Evolutionary conservation across 2,329 filamentous ascomycete species (phyloP).

Genomic region (Beauveria sp.): DNA sequence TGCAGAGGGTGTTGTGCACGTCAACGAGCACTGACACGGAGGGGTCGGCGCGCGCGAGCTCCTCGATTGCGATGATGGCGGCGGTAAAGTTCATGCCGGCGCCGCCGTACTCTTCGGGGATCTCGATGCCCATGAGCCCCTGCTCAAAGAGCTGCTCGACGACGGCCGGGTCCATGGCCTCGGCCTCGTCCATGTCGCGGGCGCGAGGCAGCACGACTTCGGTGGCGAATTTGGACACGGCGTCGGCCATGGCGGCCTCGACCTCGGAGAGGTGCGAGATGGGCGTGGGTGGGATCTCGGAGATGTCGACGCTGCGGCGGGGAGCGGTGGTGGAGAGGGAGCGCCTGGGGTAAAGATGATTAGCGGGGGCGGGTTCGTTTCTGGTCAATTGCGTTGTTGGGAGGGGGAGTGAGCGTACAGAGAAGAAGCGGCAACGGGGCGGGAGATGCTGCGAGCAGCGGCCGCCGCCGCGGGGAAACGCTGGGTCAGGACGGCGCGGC

Average conservation of each 20-base stretch:
- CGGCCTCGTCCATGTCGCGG: constrained; percentile 95
- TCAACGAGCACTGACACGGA: constrained; percentile 93
- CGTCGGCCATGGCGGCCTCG: constrained; percentile 81
- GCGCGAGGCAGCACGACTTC: constrained; percentile 86
- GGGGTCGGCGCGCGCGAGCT: constrained; percentile 87
- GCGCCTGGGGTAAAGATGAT: constrained; percentile 29
- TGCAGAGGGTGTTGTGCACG: constrained; percentile 96
- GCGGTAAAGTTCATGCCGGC: constrained; percentile 98
- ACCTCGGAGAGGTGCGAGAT: constrained; percentile 90
- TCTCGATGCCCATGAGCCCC: constrained; percentile 94
- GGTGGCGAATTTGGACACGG: constrained; percentile 83
- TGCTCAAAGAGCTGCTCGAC: constrained; percentile 96
- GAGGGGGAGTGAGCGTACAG: constrained; percentile 18
- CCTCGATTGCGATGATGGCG: constrained; percentile 93
- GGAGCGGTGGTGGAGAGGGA: constrained; percentile 53
- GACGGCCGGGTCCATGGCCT: constrained; percentile 80
- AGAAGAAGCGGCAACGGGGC: constrained; percentile 17
- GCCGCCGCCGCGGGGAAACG: constrained; percentile 18
- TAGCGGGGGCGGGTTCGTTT: neutral
- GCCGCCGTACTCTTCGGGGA: constrained; percentile 93
- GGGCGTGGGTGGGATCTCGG: constrained; percentile 77
- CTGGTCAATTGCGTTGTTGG: neutral
- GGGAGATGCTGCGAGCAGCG: constrained; percentile 12
- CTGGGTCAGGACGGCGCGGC: constrained; percentile 31
- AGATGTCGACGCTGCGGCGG: constrained; percentile 54